Evolutionary conservation across 768 basidiomycete genomes (phyloP).

Genomic region (Cantharellus anzutake): DNA sequence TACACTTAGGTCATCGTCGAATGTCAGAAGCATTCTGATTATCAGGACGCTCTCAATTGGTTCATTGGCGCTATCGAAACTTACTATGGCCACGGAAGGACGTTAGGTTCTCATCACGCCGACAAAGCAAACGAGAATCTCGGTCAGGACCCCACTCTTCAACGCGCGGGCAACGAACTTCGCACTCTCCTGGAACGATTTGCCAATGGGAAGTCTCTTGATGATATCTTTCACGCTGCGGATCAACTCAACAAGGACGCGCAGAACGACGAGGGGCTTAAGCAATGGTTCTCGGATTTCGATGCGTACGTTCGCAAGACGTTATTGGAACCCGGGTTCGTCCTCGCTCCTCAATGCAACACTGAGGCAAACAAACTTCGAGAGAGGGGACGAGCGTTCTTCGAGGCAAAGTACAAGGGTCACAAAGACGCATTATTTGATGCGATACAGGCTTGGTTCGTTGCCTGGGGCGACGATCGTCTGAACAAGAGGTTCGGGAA

Average conservation of each 20-base stretch:
- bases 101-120: conserved; percentile 16
- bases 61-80: conserved; percentile 41
- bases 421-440: conserved; percentile 73
- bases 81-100: conserved; percentile 36
- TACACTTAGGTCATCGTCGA: conserved; percentile 53
- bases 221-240: conserved; percentile 48
- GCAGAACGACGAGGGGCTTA: conserved; percentile 50
- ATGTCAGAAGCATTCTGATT: conserved; percentile 82
- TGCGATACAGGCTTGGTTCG: conserved; percentile 58
- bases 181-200: conserved; percentile 81
- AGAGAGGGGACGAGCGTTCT: conserved; percentile 61
- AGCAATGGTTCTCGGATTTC: conserved; percentile 49
- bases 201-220: conserved; percentile 52
- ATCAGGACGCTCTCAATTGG: conserved; percentile 68
- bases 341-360: conserved; percentile 62
- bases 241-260: conserved; percentile 58
- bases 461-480: conserved; percentile 68
- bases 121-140: conserved; percentile 18
- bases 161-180: conserved; percentile 38
- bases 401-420: conserved; percentile 46
- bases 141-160: conserved; percentile 31
- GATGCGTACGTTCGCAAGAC: conserved; percentile 50
- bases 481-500: conserved; percentile 65
- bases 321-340: conserved; percentile 65
- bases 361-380: conserved; percentile 40